Base-by-base conservation (phyloP, 441 rosid genomes). In the Aleurites moluccanus region DNA sequence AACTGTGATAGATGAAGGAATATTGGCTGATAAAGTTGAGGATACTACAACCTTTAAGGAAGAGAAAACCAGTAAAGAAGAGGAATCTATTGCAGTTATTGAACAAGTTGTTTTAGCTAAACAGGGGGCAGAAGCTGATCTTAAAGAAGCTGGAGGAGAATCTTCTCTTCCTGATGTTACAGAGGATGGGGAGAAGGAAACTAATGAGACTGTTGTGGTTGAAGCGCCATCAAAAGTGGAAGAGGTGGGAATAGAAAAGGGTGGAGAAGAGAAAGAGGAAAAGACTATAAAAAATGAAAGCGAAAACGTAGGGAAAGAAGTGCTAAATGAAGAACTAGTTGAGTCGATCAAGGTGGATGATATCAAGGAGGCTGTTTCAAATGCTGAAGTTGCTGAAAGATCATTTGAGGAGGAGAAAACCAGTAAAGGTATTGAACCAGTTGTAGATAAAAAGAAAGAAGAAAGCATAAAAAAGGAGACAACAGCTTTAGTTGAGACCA, bases 31-130 rank as follows among this genome's bases (percentile, higher is more conserved):
- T 67, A 44, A 78, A 67, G 33, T 64, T 67, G 73, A 62, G 47
- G 80, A 81, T 74, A 55, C 74, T 55, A 64, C 23, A 70, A 14
- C 66, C 18, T 25, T 68, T 59, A 76, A 79, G 68, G 76, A 64
- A 45, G 84, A 73, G 42, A 53, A 68, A 38, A 16, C 74, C 50
- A 33, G 69, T 47, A 55, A 53, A 72, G 74, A 62, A 59, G 59
- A 47, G 67, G 74, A 75, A 53, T 7, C 42, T 3, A 40, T 30
- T 40, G 63, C 50, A 28, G 38, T 21, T 64, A 21, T 50, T 14
- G 72, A 74, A 56, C 53, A 69, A 35, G 52, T 30, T 38, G 40
- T 30, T 30, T 68, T 76, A 57, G 56, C 60, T 20, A 55, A 61
- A 55, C 63, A 30, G 28, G 38, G 73, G 16, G 23, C 38, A 59